Conservation (phyloP, 768 basidiomycete genomes). For the Chalciporus pseudorubinellus region DNA sequence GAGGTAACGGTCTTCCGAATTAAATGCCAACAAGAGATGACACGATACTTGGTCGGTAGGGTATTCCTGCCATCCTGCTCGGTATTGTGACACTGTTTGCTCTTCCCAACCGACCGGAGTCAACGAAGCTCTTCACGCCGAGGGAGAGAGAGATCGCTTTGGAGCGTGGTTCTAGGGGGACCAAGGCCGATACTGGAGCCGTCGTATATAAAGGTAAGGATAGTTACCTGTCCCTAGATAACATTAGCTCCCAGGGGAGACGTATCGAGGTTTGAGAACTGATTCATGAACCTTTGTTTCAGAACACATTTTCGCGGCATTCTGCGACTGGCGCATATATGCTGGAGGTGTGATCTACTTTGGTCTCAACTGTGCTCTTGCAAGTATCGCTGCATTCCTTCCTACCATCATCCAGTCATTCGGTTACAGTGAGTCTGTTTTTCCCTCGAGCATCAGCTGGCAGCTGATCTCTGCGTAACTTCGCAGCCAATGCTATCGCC, state of each 20-base stretch:
- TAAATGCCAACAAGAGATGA: neutral
- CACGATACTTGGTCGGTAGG: conserved; percentile 37
- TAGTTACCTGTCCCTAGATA: too few relatives aligned
- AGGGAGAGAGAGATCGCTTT: conserved; percentile 59
- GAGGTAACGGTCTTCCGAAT: conserved; percentile 50
- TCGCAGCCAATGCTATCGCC: conserved; percentile 56
- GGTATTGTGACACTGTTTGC: conserved; percentile 54
- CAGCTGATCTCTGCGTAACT: neutral
- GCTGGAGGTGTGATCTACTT: conserved; percentile 73
- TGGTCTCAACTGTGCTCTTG: conserved; percentile 70
- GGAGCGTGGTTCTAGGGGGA: conserved; percentile 63
- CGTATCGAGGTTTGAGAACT: neutral
- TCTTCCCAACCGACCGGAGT: conserved; percentile 72
- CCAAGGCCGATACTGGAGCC: conserved; percentile 63
- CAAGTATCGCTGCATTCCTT: conserved; percentile 80
- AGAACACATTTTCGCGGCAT: conserved; percentile 63
- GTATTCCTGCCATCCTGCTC: conserved; percentile 63
- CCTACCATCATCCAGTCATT: conserved; percentile 79
- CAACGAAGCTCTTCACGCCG: conserved; percentile 53
- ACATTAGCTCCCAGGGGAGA: too few relatives aligned
- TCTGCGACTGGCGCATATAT: conserved; percentile 72
- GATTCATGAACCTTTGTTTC: conserved; percentile 1
- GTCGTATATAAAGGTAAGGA: conserved; percentile 57
- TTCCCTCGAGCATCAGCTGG: neutral
- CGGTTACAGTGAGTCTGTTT: conserved; percentile 55